Base-by-base conservation (phyloP, 2,329 filamentous ascomycete species). In the Hyphodiscus sp. region DNA sequence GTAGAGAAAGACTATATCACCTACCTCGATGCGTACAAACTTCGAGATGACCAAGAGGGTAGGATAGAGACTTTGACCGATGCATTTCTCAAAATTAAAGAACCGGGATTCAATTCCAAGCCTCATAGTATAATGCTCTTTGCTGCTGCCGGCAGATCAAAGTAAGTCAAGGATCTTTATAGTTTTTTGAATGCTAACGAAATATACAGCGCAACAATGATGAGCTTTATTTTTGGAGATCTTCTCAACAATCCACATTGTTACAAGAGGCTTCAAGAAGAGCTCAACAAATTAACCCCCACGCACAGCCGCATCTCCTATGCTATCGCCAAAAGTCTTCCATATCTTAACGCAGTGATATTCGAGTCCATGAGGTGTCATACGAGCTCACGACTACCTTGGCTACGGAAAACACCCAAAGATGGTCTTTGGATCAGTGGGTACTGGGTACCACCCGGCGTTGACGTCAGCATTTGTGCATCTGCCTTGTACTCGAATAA, bases 351-450 rank as follows among this genome's bases (percentile, higher is more conserved):
- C 51, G 62, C 67, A 19, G 56, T 55, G 0, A 68, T 78, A 19
- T 79, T 76, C 61, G 71, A 71, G 2, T 52, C 64, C 1, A 68
- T 75, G 50, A 70, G 73, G 2, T 38, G 33, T 10, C 33, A 45
- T 16, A 15, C 15, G 23, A 23, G 10, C 16, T 16, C 20, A 18
- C 43, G 23, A 8, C 23, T 23, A 7, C 43, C 43, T 2, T 19
- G 20, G 13, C 16, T 19, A 8, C 20, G 43, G n/a, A 16, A 23
- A 23, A 45, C 43, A 13, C 43, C 23, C 23, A 8, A 20, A 20
- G 19, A 20, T 45, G 43, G 62, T 65, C 10, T 38, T 38, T n/a
- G 16, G 11, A 38, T 38, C 33, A 15, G 33, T 10, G 33, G 33
- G 52, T 4, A 42, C 47, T 38, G 19, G 55, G 1, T 38, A 4